Conservation (phyloP, 495 filamentous ascomycete species). For the Xylaria intraflava region DNA sequence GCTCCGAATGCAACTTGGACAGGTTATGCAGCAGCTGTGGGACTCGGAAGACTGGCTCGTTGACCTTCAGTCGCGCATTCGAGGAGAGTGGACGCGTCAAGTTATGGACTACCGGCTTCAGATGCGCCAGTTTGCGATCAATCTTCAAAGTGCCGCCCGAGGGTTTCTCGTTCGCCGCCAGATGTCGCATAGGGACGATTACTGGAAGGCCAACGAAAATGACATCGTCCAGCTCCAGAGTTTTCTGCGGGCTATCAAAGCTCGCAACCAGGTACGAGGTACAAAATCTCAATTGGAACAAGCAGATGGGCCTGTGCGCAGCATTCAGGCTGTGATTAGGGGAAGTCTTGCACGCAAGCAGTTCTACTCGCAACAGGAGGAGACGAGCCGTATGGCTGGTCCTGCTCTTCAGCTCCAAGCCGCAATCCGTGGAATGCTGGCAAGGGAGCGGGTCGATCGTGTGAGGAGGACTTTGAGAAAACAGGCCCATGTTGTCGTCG, state of each 20-base stretch:
- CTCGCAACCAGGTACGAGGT: constrained; percentile 58
- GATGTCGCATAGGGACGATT: constrained; percentile 52
- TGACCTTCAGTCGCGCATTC: constrained; percentile 74
- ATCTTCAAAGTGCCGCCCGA: constrained; percentile 70
- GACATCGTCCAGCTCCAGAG: constrained; percentile 79
- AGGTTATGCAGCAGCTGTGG: constrained; percentile 87
- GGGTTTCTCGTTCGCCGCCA: constrained; percentile 70
- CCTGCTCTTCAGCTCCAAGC: constrained; percentile 47
- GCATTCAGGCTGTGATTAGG: constrained; percentile 68
- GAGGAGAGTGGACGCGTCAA: constrained; percentile 65
- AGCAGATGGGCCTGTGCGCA: constrained; percentile 49
- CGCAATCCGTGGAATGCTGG: constrained; percentile 44
- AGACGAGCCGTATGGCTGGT: constrained; percentile 41
- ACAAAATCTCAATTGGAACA: constrained; percentile 55
- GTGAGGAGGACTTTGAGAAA: constrained; percentile 34
- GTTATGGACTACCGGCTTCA: constrained; percentile 69
- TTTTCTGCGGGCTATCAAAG: constrained; percentile 69
- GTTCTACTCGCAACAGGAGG: constrained; percentile 45
- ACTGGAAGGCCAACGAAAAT: constrained; percentile 62
- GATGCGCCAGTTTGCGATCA: constrained; percentile 68
- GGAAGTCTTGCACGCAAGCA: constrained; percentile 49
- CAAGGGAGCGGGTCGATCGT: constrained; percentile 34
- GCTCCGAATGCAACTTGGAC: constrained; percentile 67
- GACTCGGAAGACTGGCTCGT: constrained; percentile 70
- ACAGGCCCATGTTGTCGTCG: constrained; percentile 31